Evolutionary conservation across 2,329 filamentous ascomycete genomes (phyloP).

Genomic region (Zymoseptoria tritici): DNA sequence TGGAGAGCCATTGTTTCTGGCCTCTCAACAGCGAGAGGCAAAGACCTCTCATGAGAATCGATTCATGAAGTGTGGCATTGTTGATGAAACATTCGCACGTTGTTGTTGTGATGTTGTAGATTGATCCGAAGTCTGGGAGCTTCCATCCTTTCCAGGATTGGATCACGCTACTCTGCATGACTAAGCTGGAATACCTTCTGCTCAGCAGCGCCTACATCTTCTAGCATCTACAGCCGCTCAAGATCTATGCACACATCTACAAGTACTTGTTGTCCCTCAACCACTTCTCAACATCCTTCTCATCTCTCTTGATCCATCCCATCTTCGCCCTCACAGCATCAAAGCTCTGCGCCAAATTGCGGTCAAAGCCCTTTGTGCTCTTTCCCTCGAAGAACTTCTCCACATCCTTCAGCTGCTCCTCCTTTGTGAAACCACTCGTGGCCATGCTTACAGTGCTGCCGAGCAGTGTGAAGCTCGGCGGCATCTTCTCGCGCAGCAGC

Average conservation of each 20-base stretch:
- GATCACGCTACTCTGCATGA: neutral
- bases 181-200: neutral
- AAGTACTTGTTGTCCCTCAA: constrained; percentile 59
- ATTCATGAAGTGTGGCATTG: neutral
- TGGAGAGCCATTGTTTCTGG: too few relatives aligned
- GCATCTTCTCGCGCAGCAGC: constrained; percentile 69
- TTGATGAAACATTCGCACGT: neutral
- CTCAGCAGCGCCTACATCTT: neutral
- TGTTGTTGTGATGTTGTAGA: neutral
- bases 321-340: constrained; percentile 81
- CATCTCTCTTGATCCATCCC: constrained; percentile 70
- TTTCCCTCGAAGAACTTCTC: constrained; percentile 73
- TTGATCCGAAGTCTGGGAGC: too few relatives aligned
- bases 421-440: constrained; percentile 70
- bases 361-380: constrained; percentile 82
- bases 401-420: constrained; percentile 67
- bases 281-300: constrained; percentile 67
- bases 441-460: constrained; percentile 76
- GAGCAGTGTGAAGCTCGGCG: constrained; percentile 79
- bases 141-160: too few relatives aligned
- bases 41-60: neutral
- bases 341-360: constrained; percentile 79
- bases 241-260: constrained; percentile 11
- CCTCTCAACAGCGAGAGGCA: neutral
- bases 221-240: neutral